Base-by-base conservation (phyloP, 257 asterid species). In the Solanum pennellii region DNA sequence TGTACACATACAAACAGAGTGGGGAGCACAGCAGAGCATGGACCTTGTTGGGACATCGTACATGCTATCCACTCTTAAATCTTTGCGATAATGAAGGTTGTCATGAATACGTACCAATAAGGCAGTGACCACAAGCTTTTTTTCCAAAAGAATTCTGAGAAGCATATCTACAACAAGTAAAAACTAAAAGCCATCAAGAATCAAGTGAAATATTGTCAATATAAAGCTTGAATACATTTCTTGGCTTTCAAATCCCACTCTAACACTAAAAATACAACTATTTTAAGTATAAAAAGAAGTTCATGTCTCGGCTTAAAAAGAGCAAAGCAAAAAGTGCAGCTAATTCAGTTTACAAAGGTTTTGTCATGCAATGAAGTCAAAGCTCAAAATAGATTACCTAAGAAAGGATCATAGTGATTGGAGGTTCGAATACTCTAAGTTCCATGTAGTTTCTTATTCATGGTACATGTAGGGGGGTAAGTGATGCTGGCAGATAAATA, bases 101-200 rank as follows among this genome's bases (percentile, higher is more conserved):
- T 65, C 23, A 83, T 83, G 86, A 88, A 83, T 94, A 94, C 92
- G 87, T 45, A 92, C 99, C 99, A 94, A 73, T 80, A 91, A 89
- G 87, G 91, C 89, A 65, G 94, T 88, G 88, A 90, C 85, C 31
- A 95, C 94, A 87, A 93, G 89, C 89, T 86, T 87, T 90, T 94
- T 94, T 87, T 94, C 95, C 91, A 92, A 82, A 44, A 94, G 94
- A 93, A 92, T 90, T 86, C 89, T 92, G 87, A 95, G 93, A 86
- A 96, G 96, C 91, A 91, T 88, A 91, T 94, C 99, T 95, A 94
- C 77, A 88, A 88, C 59, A 88, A 88, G 92, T 71, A 94, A 90
- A 27, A 83, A 83, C 76, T 56, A 25, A 16, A 83, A 83, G 33
- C 49, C 15, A 83, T 83, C 56, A 83, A 37, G 72, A 35, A 83